phyloP scores from a whole-genome alignment of 495 filamentous ascomycete genomes.

The Ramalina intermedia region DNA sequence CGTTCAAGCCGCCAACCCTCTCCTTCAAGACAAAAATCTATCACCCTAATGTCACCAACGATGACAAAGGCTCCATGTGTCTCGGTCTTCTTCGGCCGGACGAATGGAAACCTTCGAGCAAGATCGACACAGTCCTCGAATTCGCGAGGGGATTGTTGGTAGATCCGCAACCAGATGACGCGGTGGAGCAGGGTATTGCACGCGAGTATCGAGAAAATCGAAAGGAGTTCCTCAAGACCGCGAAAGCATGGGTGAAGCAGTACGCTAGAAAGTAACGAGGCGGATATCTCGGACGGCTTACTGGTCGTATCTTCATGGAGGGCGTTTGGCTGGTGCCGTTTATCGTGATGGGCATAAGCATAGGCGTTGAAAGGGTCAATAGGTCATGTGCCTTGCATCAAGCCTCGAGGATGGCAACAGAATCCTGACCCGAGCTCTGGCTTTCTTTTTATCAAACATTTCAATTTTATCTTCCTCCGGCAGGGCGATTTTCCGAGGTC shows the following conservation, averaged over 20 bases:
- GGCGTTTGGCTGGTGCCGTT: no score
- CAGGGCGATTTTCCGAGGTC: no score
- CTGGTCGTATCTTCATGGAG: background rate
- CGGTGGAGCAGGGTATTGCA: conserved; percentile 75
- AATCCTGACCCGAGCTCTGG: no score
- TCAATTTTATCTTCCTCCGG: no score
- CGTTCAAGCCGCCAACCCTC: conserved; percentile 82
- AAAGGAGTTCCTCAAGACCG: conserved; percentile 67
- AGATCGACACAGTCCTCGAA: conserved; percentile 61
- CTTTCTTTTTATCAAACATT: no score
- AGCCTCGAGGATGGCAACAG: no score
- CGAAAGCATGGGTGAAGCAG: conserved; percentile 62
- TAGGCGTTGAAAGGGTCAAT: no score
- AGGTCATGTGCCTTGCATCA: no score
- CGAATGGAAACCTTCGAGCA: conserved; percentile 86
- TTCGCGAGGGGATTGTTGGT: conserved; percentile 63
- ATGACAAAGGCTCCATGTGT: conserved; percentile 84
- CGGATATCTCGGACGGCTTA: background rate
- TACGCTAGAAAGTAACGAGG: conserved; percentile 42
- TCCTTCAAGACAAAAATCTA: conserved; percentile 92
- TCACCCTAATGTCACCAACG: conserved; percentile 96
- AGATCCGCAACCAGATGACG: conserved; percentile 90
- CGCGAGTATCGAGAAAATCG: conserved; percentile 67
- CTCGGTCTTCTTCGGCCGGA: conserved; percentile 74
- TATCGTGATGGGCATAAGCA: no score